Conservation (phyloP, 495 filamentous ascomycete genomes). For the Peziza echinospora region DNA sequence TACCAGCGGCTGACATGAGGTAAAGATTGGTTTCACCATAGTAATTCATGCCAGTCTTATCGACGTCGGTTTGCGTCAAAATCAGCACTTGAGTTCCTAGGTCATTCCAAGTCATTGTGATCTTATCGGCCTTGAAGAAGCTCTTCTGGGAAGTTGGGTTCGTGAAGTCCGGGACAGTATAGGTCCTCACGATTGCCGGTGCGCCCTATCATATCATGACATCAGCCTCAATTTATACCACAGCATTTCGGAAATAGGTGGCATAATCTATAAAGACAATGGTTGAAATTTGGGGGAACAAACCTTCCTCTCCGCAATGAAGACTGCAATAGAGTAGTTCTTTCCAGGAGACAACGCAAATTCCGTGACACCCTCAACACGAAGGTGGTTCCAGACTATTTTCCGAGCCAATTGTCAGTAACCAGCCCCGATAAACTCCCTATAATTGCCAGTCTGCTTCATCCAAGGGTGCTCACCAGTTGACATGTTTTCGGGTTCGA, state of each 20-base stretch:
- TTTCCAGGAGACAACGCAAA: constrained; percentile 78
- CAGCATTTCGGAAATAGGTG: background rate
- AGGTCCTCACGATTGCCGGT: constrained; percentile 84
- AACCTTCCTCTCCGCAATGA: constrained; percentile 88
- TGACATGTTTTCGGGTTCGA: constrained; percentile 58
- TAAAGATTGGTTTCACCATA: constrained; percentile 97
- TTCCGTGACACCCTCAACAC: constrained; percentile 72
- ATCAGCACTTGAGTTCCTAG: constrained; percentile 80
- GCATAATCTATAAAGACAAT: background rate
- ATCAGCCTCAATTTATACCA: too few relatives aligned
- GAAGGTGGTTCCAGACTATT: constrained; percentile 69
- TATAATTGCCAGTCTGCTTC: too few relatives aligned
- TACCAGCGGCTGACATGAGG: constrained; percentile 73
- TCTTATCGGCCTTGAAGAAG: constrained; percentile 98
- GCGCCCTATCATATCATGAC: constrained; percentile 57
- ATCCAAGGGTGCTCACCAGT: constrained; percentile 24
- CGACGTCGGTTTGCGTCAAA: constrained; percentile 91
- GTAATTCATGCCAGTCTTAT: constrained; percentile 94
- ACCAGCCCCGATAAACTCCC: background rate
- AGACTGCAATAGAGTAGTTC: constrained; percentile 76
- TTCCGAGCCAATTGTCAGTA: background rate
- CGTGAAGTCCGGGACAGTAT: constrained; percentile 67
- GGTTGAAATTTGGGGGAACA: background rate
- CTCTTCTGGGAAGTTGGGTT: constrained; percentile 80
- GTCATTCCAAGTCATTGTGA: constrained; percentile 91